Conservation (phyloP, 495 filamentous ascomycete genomes). For the Aspergillus cavernicola region DNA sequence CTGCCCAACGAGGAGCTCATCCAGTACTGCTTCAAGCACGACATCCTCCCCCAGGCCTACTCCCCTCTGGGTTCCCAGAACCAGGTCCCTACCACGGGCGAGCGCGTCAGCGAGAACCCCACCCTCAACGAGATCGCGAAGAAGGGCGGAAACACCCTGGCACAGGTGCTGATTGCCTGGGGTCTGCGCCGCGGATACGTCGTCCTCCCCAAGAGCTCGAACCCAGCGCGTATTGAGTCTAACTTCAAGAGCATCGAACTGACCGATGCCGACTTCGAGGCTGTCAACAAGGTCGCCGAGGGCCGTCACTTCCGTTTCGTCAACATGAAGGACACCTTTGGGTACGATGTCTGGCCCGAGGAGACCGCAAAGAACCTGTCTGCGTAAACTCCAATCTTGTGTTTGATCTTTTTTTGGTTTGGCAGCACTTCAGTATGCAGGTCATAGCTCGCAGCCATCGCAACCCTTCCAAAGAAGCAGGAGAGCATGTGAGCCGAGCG, state of each 20-base stretch:
- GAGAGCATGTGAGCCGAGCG: slow-evolving; percentile 8
- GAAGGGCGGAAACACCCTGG: slow-evolving; percentile 58
- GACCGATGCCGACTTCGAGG: slow-evolving; percentile 51
- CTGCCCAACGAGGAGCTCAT: slow-evolving; percentile 72
- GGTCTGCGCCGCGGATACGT: slow-evolving; percentile 67
- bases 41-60: slow-evolving; percentile 74
- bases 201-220: slow-evolving; percentile 69
- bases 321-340: slow-evolving; percentile 75
- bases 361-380: slow-evolving; percentile 41
- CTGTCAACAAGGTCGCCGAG: slow-evolving; percentile 57
- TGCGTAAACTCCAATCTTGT: slow-evolving; percentile 22
- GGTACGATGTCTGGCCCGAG: slow-evolving; percentile 49
- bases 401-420: not conserved
- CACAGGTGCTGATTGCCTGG: slow-evolving; percentile 69
- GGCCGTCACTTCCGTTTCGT: slow-evolving; percentile 66
- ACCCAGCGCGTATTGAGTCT: slow-evolving; percentile 57
- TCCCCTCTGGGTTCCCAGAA: slow-evolving; percentile 65
- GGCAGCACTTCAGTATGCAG: slow-evolving; percentile 29
- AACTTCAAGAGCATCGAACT: slow-evolving; percentile 63
- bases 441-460: slow-evolving; percentile 21
- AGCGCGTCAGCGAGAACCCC: slow-evolving; percentile 56
- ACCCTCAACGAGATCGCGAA: slow-evolving; percentile 58
- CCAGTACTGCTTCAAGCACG: slow-evolving; percentile 63
- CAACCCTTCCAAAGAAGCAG: not conserved
- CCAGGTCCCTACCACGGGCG: slow-evolving; percentile 61